Percentiles rank a stretch among this genome's conserved stretches.
These are phyloP conservation scores for Mycena latifolia DNA, from an alignment of 768 basidiomycete species.

Conservation along the genomic window DNA sequence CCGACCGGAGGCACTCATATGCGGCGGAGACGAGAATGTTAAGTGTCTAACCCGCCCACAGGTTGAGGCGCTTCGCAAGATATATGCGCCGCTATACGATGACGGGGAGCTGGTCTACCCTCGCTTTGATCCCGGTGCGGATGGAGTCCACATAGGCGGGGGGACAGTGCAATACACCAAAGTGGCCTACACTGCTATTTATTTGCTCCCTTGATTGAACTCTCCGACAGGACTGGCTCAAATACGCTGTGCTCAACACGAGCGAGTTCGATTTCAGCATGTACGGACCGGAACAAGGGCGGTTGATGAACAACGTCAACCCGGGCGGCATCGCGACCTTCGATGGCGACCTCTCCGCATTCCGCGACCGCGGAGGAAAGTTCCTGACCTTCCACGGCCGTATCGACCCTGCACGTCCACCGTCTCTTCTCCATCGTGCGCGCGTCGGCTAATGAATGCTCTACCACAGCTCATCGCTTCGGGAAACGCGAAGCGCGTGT, in stretches of 20 bases:
- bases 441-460: neutral
- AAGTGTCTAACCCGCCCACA: conserved; percentile 38
- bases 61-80: conserved; percentile 37
- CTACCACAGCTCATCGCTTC: conserved; percentile 37
- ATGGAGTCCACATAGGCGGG: neutral
- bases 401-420: conserved; percentile 11
- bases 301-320: conserved; percentile 15
- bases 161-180: neutral
- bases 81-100: conserved; percentile 38
- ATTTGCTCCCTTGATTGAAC: too few species aligned
- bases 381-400: conserved; percentile 41
- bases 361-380: conserved; percentile 41
- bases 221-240: conserved; percentile 28
- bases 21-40: neutral
- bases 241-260: conserved; percentile 26
- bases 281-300: conserved; percentile 24
- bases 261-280: conserved; percentile 22
- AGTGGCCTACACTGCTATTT: neutral
- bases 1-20: conserved; percentile 37
- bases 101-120: conserved; percentile 35
- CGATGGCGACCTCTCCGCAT: conserved; percentile 35
- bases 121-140: conserved; percentile 34
- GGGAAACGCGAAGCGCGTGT: conserved; percentile 36
- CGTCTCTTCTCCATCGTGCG: neutral
- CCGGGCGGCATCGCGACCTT: conserved; percentile 33